Evolutionary conservation across 495 filamentous ascomycete species (phyloP), one percentile per base, ranked within the genome.

Genomic region (Aspergillus conjunctus): DNA sequence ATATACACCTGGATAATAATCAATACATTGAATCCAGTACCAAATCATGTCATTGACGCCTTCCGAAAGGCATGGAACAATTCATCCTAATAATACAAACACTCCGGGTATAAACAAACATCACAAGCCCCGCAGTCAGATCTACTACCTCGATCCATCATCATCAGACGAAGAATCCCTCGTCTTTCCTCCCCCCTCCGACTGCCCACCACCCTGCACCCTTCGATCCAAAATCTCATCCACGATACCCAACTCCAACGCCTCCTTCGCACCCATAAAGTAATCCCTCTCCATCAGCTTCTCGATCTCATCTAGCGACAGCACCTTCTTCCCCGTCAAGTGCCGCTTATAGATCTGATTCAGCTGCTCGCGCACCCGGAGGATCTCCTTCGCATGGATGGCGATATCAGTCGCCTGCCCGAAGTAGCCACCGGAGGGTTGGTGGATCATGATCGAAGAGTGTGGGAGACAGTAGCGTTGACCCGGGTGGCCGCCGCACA

Each of bases 351-450:
- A 97, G 55, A 98, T 96, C 78, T 88, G 79, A 76, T 98, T 97
- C 66, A 98, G 77, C 78, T 92, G 86, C 58, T 86, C 78, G 61
- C 94, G 81, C 50, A 96, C 87, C 54, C 93, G 80, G 74, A 98
- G 79, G 58, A 98, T 98, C 80, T 98, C 94, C 71, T 91, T 96
- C 7, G 94, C 94, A 73, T 98, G 96, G 59, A 97, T 97, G 33
- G 95, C 85, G 63, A 98, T 97, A 72, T 98, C 94, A 17, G 75
- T 83, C 14, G 94, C 94, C 66, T 96, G 93, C 1, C 94, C 94
- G 54, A 86, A 84, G 58, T 95, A 97, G 0, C 94, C 94, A 32
- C 94, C 94, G 20, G 87, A 86, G 7, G 95, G 94, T 71, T 98
- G 94, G 71, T 98, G 94, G 31, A 98, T 83, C 94, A 98, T 98